phyloP scores from a whole-genome alignment of 768 basidiomycete species.

The Amanita pallidorosea region DNA sequence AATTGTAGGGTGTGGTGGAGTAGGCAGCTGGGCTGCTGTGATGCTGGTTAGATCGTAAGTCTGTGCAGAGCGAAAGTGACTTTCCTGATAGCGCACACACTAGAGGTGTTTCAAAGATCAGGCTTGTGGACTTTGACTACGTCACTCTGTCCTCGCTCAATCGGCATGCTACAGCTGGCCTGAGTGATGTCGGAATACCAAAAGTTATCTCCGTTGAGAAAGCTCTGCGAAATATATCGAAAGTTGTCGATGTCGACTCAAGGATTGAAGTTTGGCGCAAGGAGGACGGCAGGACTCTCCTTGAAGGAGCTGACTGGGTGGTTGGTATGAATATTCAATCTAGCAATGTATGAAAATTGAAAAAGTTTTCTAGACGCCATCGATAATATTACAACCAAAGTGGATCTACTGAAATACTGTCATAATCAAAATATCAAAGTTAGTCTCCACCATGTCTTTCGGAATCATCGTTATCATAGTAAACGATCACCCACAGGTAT shows the following conservation, averaged over 20 bases:
- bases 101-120: constrained; percentile 67
- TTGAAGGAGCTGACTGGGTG: constrained; percentile 91
- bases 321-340: constrained; percentile 44
- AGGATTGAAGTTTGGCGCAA: constrained; percentile 81
- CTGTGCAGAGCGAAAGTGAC: background rate
- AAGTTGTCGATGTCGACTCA: constrained; percentile 83
- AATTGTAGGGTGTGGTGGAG: constrained; percentile 91
- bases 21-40: constrained; percentile 92
- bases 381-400: constrained; percentile 95
- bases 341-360: background rate
- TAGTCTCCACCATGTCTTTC: constrained; percentile 5
- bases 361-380: constrained; percentile 61
- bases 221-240: constrained; percentile 58
- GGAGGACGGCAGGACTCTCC: constrained; percentile 59
- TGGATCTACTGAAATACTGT: constrained; percentile 87
- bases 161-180: constrained; percentile 81
- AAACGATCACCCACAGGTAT: constrained; percentile 49
- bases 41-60: constrained; percentile 89
- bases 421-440: constrained; percentile 73
- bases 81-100: background rate
- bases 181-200: constrained; percentile 87
- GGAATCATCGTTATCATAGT: background rate
- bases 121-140: constrained; percentile 91
- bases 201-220: constrained; percentile 77
- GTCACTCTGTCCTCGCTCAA: constrained; percentile 94